Conservation (phyloP, 768 basidiomycete genomes). For the Strobilomyces confusus region DNA sequence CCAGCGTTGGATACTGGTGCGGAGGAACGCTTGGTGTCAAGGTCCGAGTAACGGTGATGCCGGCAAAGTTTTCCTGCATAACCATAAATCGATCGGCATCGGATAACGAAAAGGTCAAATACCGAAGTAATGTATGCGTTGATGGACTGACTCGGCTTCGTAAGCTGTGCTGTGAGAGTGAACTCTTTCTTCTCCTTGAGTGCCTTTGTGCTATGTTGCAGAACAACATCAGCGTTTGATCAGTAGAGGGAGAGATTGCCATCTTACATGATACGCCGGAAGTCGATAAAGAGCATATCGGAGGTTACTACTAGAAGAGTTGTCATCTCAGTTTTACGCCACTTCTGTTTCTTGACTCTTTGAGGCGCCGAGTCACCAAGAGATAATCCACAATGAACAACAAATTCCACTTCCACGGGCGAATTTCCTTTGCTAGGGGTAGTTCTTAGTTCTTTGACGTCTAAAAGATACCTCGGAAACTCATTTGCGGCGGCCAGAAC, state of each 20-base stretch:
- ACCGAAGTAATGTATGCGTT: slow-evolving; percentile 62
- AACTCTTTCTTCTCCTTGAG: slow-evolving; percentile 60
- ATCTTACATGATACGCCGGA: slow-evolving; percentile 69
- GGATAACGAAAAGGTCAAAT: slow-evolving; percentile 8
- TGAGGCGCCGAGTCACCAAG: slow-evolving; percentile 32
- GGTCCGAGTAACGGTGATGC: slow-evolving; percentile 46
- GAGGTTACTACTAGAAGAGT: slow-evolving; percentile 72
- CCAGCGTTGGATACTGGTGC: slow-evolving; percentile 57
- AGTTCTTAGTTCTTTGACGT: slow-evolving; percentile 45
- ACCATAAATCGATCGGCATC: slow-evolving; percentile 11
- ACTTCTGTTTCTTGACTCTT: slow-evolving; percentile 43
- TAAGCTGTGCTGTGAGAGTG: slow-evolving; percentile 53
- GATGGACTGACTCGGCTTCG: slow-evolving; percentile 72
- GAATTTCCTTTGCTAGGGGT: slow-evolving; percentile 40
- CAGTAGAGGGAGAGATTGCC: not conserved
- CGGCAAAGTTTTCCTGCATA: slow-evolving; percentile 69
- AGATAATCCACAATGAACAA: slow-evolving; percentile 53
- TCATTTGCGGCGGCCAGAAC: slow-evolving; percentile 57
- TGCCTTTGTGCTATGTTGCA: slow-evolving; percentile 55
- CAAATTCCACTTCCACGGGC: slow-evolving; percentile 55
- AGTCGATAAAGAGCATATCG: slow-evolving; percentile 72
- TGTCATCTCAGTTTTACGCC: slow-evolving; percentile 54
- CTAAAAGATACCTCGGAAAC: slow-evolving; percentile 61
- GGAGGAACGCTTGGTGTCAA: slow-evolving; percentile 57
- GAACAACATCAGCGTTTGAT: slow-evolving; percentile 2